These are phyloP conservation scores for Blastocladiella britannica DNA, from an alignment of 192 early-diverging fungal species.

Conservation along the genomic window DNA sequence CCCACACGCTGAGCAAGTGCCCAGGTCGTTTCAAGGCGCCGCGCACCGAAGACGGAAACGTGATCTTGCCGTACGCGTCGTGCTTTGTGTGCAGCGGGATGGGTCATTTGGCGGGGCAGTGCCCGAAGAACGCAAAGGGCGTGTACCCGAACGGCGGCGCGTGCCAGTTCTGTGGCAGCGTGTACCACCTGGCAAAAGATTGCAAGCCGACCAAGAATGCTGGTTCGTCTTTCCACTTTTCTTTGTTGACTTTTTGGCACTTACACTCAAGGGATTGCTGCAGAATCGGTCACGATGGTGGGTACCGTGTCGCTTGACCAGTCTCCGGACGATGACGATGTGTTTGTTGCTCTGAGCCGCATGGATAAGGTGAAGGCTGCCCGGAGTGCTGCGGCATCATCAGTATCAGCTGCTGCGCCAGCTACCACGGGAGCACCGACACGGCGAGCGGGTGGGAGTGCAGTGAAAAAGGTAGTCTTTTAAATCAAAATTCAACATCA, in stretches of 20 bases:
- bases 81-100: constrained; percentile 72
- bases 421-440: constrained; percentile 8
- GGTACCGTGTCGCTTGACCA: constrained; percentile 63
- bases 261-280: constrained; percentile 4
- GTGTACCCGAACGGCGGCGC: constrained; percentile 76
- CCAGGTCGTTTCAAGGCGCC: constrained; percentile 23
- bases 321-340: constrained; percentile 88
- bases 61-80: constrained; percentile 45
- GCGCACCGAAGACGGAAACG: background rate
- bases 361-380: constrained; percentile 27
- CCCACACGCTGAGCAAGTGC: constrained; percentile 66
- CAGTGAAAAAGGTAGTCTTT: constrained; percentile 16
- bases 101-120: constrained; percentile 64
- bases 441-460: constrained; percentile 6
- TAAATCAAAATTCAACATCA: constrained; percentile 6
- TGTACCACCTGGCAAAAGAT: constrained; percentile 62
- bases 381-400: constrained; percentile 2
- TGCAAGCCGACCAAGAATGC: constrained; percentile 47
- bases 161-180: constrained; percentile 73
- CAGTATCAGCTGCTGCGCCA: background rate
- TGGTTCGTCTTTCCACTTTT: constrained; percentile 2
- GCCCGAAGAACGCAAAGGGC: constrained; percentile 73
- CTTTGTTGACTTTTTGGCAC: background rate
- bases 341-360: constrained; percentile 44
- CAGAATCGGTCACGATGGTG: constrained; percentile 29